These are phyloP conservation scores for Myxozyma udenii DNA, from an alignment of 805 yeast species.

Conservation along the genomic window DNA sequence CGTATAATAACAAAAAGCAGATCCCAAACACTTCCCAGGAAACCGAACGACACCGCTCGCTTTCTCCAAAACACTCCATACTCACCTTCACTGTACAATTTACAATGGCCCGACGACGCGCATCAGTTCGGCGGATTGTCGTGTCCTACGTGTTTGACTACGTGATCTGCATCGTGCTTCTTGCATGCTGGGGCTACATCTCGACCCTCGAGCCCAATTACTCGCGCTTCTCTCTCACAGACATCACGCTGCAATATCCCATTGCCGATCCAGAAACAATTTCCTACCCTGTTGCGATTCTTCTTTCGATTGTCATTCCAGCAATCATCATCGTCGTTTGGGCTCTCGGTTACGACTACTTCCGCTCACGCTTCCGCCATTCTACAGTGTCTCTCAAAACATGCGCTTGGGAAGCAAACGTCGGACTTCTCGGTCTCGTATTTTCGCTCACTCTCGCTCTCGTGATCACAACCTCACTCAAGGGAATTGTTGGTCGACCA, in stretches of 20 bases:
- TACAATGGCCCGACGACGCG: conserved; percentile 15
- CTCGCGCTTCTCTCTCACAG: conserved; percentile 59
- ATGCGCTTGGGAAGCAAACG: conserved; percentile 49
- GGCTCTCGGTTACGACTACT: conserved; percentile 13
- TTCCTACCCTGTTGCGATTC: conserved; percentile 50
- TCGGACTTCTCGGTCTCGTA: conserved; percentile 64
- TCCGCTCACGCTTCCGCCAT: neutral
- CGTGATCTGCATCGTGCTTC: conserved; percentile 11
- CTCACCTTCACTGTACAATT: no score
- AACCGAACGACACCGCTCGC: no score
- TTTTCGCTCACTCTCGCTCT: conserved; percentile 59
- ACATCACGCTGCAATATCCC: conserved; percentile 77
- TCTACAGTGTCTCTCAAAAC: no score
- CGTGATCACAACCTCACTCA: conserved; percentile 66
- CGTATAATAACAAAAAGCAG: no score
- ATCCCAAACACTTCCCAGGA: no score
- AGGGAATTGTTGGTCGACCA: conserved; percentile 82
- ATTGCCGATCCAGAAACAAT: conserved; percentile 73
- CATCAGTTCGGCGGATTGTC: conserved; percentile 13
- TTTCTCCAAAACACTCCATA: no score
- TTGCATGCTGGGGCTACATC: conserved; percentile 17
- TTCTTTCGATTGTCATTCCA: conserved; percentile 37
- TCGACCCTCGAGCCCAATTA: conserved; percentile 14
- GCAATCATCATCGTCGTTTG: conserved; percentile 31
- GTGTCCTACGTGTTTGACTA: conserved; percentile 29